Conservation (phyloP, 2,329 filamentous ascomycete species). For the Fusarium floridanum region DNA sequence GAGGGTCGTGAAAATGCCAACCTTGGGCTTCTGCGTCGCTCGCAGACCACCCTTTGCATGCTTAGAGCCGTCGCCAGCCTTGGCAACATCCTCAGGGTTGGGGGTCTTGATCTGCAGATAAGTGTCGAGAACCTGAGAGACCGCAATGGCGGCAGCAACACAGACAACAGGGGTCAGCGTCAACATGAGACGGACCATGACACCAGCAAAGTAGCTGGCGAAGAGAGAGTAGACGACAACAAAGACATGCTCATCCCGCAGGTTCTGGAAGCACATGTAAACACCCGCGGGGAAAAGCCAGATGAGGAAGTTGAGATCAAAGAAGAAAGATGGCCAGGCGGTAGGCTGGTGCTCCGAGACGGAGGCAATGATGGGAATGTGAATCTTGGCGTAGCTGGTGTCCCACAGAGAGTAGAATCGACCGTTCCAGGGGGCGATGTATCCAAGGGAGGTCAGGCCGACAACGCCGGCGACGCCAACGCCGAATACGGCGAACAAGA, state of each 20-base stretch:
- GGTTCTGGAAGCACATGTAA: conserved; percentile 95
- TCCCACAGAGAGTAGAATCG: conserved; percentile 99
- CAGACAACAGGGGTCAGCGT: conserved; percentile 97
- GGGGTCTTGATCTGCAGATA: conserved; percentile 80
- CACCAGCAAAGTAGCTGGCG: conserved; percentile 97
- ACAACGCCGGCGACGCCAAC: conserved; percentile 82
- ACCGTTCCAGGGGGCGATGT: conserved; percentile 97
- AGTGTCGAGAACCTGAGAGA: conserved; percentile 89
- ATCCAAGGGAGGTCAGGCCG: conserved; percentile 87
- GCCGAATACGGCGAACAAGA: conserved; percentile 80
- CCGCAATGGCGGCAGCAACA: conserved; percentile 88
- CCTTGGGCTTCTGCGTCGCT: conserved; percentile 76
- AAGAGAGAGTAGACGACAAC: conserved; percentile 97
- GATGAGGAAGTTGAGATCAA: conserved; percentile 97
- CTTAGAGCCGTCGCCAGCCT: conserved; percentile 67
- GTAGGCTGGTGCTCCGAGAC: conserved; percentile 99
- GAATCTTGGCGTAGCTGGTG: conserved; percentile 98
- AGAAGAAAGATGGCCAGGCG: conserved; percentile 99
- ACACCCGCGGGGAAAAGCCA: conserved; percentile 99
- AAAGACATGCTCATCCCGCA: conserved; percentile 97
- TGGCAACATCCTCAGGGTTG: conserved; percentile 58
- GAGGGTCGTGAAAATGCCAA: conserved; percentile 85
- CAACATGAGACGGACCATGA: conserved; percentile 99
- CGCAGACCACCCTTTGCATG: conserved; percentile 70
- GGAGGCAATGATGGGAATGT: conserved; percentile 99